These are phyloP conservation scores for Lentinula guzmanii DNA, from an alignment of 768 basidiomycete genomes.

Conservation along the genomic window DNA sequence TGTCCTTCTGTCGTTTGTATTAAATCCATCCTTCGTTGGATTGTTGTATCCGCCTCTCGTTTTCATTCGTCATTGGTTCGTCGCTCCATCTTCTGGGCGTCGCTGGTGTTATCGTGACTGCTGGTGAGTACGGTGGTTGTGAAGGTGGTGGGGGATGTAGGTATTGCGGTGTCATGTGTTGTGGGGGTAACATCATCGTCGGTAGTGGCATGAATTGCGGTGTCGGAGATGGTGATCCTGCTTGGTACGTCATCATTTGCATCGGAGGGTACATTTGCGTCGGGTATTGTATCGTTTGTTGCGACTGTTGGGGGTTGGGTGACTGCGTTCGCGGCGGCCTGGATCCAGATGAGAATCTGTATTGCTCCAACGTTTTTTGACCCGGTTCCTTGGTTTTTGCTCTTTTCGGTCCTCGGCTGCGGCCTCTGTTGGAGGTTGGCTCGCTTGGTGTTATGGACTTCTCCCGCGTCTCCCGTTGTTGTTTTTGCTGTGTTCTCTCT, in stretches of 20 bases:
- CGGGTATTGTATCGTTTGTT: not conserved
- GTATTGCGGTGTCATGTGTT: not conserved
- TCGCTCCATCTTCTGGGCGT: not conserved
- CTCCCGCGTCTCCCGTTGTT: not conserved
- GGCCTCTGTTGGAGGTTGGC: not conserved
- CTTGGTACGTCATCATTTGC: not conserved
- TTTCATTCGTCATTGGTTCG: not conserved
- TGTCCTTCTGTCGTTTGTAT: not conserved
- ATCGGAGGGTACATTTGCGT: not conserved
- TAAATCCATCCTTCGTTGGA: not conserved
- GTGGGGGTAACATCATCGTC: not conserved
- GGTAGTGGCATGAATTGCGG: not conserved
- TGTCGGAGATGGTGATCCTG: not conserved
- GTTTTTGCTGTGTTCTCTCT: not conserved
- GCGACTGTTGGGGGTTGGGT: not conserved
- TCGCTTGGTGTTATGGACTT: not conserved
- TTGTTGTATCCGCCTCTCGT: not conserved
- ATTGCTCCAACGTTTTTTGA: no score
- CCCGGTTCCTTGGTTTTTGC: not conserved
- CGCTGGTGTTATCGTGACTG: not conserved
- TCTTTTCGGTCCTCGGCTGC: not conserved
- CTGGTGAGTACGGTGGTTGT: not conserved
- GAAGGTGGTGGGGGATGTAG: not conserved
- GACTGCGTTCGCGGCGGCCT: not conserved
- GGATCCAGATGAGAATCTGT: no score